phyloP scores from a whole-genome alignment of 2,329 filamentous ascomycete genomes.

The Arachnopeziza araneosa region DNA sequence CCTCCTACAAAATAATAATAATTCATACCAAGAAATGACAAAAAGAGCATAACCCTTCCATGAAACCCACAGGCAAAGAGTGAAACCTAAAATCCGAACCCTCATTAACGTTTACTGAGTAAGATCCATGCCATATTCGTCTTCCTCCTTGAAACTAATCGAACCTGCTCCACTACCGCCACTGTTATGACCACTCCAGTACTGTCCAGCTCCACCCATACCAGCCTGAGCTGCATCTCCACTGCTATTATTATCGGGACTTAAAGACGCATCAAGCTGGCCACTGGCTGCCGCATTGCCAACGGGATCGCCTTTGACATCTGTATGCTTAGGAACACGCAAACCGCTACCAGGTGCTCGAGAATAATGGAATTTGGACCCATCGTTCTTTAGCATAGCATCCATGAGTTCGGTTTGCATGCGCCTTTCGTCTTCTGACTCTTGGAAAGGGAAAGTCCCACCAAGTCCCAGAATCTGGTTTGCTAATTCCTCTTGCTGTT shows the following conservation, averaged over 20 bases:
- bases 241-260: constrained; percentile 38
- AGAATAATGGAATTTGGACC: constrained; percentile 71
- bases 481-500: constrained; percentile 82
- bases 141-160: constrained; percentile 86
- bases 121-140: constrained; percentile 83
- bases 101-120: constrained; percentile 34
- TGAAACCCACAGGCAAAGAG: neutral
- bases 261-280: constrained; percentile 43
- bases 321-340: constrained; percentile 88
- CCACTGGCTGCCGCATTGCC: constrained; percentile 38
- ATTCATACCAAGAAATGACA: constrained; percentile 3
- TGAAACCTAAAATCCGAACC: neutral
- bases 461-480: constrained; percentile 69
- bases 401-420: constrained; percentile 93
- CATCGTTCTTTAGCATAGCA: constrained; percentile 75
- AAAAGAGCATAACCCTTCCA: neutral
- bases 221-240: constrained; percentile 26
- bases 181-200: constrained; percentile 66
- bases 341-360: constrained; percentile 78
- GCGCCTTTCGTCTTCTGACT: constrained; percentile 86
- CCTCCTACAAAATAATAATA: constrained; percentile 17
- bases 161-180: constrained; percentile 62
- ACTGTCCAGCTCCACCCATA: constrained; percentile 39
- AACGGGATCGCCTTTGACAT: constrained; percentile 76
- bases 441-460: constrained; percentile 70